These are phyloP conservation scores for Leishmania lainsoni DNA, from an alignment of 208 protist species.

Conservation along the genomic window DNA sequence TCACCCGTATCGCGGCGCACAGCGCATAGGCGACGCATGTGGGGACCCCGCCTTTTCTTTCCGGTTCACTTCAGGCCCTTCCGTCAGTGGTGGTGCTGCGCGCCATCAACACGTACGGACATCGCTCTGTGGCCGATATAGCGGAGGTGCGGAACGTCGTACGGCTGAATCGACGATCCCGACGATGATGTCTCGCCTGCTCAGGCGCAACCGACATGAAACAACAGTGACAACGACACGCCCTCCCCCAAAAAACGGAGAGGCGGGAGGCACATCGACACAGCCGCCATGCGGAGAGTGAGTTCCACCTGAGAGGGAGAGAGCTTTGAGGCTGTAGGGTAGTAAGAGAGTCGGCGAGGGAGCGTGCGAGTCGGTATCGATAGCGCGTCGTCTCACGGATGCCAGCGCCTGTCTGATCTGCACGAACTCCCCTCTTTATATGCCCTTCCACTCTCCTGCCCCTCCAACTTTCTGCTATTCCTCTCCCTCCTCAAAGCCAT, in stretches of 20 bases:
- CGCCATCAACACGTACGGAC: neutral
- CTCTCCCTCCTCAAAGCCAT: neutral
- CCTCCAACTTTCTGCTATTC: neutral
- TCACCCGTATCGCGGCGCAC: neutral
- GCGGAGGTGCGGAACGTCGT: too few relatives aligned
- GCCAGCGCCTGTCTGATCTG: neutral
- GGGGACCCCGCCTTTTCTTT: neutral
- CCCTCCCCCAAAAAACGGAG: too few relatives aligned
- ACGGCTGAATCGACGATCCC: too few relatives aligned
- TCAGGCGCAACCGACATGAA: too few relatives aligned
- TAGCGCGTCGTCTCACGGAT: neutral
- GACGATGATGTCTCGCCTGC: too few relatives aligned
- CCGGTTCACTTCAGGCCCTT: neutral
- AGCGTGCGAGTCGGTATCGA: neutral
- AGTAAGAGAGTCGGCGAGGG: neutral
- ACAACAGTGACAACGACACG: too few relatives aligned
- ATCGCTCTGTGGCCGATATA: too few relatives aligned
- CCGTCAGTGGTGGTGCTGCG: neutral
- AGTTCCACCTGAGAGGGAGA: neutral
- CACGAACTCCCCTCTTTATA: neutral
- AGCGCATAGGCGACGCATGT: neutral
- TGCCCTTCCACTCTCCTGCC: neutral
- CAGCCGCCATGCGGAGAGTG: neutral
- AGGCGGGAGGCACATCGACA: neutral
- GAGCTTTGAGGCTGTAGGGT: neutral